phyloP scores from a whole-genome alignment of 2,329 filamentous ascomycete species.

The Colletotrichum trifolii region DNA sequence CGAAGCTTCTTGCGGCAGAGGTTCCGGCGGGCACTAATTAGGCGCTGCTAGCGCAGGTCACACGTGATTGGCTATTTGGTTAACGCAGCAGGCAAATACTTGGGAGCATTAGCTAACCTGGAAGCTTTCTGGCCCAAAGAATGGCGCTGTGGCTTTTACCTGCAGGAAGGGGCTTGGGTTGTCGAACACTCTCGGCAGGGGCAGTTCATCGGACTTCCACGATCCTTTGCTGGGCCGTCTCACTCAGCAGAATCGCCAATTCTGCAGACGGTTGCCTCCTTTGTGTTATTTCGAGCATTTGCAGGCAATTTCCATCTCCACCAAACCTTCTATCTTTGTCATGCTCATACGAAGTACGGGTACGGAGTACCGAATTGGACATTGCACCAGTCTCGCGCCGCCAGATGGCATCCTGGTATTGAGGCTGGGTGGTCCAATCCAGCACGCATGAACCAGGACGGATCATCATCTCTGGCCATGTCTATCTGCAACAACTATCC shows the following conservation, averaged over 20 bases:
- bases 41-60: slow-evolving; percentile 2
- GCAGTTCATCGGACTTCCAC: slow-evolving; percentile 19
- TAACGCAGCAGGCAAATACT: not conserved
- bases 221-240: slow-evolving; percentile 15
- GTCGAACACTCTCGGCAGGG: not conserved
- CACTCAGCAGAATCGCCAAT: slow-evolving; percentile 16
- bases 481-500: slow-evolving; percentile 26
- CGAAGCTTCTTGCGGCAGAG: slow-evolving; percentile 19
- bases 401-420: slow-evolving; percentile 3
- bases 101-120: not conserved
- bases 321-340: slow-evolving; percentile 15
- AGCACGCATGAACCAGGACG: slow-evolving; percentile 31
- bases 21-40: slow-evolving; percentile 2
- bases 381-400: not conserved
- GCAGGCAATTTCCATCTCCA: slow-evolving; percentile 3
- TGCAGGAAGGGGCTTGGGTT: slow-evolving; percentile 17
- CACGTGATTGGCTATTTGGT: slow-evolving; percentile 11
- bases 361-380: not conserved
- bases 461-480: slow-evolving; percentile 25
- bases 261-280: not conserved
- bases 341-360: slow-evolving; percentile 21
- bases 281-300: not conserved
- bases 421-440: slow-evolving; percentile 11
- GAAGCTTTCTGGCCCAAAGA: not conserved
- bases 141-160: not conserved